Evolutionary conservation across 441 rosid species (phyloP).

Genomic region (Corymbia calophylla): DNA sequence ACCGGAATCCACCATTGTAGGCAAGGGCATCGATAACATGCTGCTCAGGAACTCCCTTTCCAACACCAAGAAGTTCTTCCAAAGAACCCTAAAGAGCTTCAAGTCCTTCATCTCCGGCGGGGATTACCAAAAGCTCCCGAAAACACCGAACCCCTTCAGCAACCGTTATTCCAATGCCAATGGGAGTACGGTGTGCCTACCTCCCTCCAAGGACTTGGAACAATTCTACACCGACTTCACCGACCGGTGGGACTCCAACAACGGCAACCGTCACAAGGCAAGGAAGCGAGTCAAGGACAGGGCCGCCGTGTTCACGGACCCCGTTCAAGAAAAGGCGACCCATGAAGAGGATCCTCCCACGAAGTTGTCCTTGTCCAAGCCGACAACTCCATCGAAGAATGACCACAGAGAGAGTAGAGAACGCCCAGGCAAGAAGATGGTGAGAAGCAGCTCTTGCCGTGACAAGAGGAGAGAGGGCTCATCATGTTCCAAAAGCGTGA

Average conservation of each 20-base stretch:
- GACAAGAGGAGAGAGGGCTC: conserved; percentile 4
- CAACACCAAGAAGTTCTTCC: conserved; percentile 56
- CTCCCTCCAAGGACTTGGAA: conserved; percentile 21
- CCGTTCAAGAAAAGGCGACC: not conserved
- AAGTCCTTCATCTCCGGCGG: conserved; percentile 45
- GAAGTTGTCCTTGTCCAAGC: conserved; percentile 1
- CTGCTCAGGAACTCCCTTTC: conserved; percentile 50
- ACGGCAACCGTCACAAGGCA: not conserved
- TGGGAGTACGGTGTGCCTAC: not conserved
- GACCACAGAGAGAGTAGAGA: not conserved
- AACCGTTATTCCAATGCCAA: not conserved
- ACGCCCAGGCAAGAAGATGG: not conserved
- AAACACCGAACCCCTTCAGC: conserved; percentile 23
- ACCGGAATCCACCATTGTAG: not conserved
- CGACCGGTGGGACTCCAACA: conserved; percentile 15
- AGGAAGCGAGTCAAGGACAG: conserved; percentile 9
- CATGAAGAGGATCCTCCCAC: conserved; percentile 10
- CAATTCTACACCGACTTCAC: conserved; percentile 27
- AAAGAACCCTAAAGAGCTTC: conserved; percentile 42
- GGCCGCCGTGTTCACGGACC: not conserved
- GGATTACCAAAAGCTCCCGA: conserved; percentile 58
- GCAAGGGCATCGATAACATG: conserved; percentile 21
- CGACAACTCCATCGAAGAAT: not conserved
- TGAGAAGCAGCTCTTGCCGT: not conserved
- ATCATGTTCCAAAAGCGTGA: not conserved